Percentiles rank a stretch among this genome's conserved stretches.
phyloP scores from a whole-genome alignment of 768 basidiomycete species.

The Tephrocybe rancida region DNA sequence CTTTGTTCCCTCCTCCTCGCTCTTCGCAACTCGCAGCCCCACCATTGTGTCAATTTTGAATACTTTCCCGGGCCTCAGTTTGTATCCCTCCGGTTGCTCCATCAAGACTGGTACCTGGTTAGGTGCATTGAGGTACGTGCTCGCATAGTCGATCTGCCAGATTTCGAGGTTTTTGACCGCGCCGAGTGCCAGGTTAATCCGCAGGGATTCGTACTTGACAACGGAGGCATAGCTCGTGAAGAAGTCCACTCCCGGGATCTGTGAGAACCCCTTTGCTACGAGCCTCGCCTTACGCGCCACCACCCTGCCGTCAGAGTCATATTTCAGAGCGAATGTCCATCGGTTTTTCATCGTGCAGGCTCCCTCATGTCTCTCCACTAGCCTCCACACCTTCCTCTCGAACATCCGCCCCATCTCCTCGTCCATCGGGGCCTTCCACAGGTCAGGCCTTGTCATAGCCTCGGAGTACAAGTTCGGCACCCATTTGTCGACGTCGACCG shows the following conservation, averaged over 20 bases:
- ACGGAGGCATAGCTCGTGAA: background rate
- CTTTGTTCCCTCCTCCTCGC: no score
- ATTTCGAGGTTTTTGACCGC: background rate
- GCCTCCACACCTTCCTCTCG: slow-evolving; percentile 6
- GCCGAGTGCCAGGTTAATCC: background rate
- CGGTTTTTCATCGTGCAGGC: background rate
- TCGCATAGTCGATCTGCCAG: background rate
- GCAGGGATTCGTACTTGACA: background rate
- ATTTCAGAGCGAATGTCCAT: background rate
- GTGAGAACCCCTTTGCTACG: background rate
- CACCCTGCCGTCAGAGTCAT: background rate
- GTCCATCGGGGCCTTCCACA: no score
- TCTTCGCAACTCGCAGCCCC: no score
- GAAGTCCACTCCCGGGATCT: background rate
- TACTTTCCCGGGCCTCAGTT: background rate
- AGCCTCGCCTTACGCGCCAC: background rate
- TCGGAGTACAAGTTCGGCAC: no score
- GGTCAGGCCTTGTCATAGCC: no score
- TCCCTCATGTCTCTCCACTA: background rate
- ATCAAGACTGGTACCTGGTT: background rate
- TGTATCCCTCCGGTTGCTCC: background rate
- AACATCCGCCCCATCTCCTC: background rate
- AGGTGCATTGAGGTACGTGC: background rate
- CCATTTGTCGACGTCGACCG: no score
- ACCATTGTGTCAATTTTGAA: no score